Evolutionary conservation across 768 basidiomycete genomes (phyloP).

Genomic region (Podaxis sp.): DNA sequence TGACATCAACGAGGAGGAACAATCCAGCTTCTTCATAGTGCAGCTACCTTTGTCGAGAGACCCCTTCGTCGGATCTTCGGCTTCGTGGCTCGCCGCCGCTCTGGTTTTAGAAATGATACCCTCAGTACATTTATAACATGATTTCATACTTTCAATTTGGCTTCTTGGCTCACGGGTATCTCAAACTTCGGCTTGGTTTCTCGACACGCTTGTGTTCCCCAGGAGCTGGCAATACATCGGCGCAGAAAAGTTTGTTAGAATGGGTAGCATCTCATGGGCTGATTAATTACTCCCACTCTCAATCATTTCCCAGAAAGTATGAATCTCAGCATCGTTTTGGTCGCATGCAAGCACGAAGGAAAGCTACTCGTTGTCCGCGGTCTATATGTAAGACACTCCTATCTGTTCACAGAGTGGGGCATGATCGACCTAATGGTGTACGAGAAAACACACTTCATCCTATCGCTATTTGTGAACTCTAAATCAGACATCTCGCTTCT

Average conservation of each 20-base stretch:
- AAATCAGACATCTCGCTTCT: conserved; percentile 18
- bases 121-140: conserved; percentile 1
- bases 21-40: background rate
- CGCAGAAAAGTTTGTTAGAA: conserved; percentile 13
- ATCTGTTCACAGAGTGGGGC: conserved; percentile 7
- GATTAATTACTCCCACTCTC: conserved; percentile 14
- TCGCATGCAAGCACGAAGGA: conserved; percentile 13
- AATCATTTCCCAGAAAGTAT: conserved; percentile 18
- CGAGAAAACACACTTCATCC: conserved; percentile 4
- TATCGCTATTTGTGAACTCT: conserved; percentile 17
- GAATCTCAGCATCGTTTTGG: conserved; percentile 14
- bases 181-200: background rate
- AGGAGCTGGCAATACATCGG: conserved; percentile 9
- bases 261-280: background rate
- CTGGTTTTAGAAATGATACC: background rate
- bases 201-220: background rate
- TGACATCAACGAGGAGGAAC: background rate
- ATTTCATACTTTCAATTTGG: conserved; percentile 1
- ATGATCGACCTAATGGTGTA: conserved; percentile 3
- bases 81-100: background rate
- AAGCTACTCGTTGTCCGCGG: conserved; percentile 27
- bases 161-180: background rate
- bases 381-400: background rate
- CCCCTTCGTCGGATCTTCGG: background rate
- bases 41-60: background rate